Evolutionary conservation across 768 basidiomycete genomes (phyloP).

Genomic region (Russula griseocarnosa): DNA sequence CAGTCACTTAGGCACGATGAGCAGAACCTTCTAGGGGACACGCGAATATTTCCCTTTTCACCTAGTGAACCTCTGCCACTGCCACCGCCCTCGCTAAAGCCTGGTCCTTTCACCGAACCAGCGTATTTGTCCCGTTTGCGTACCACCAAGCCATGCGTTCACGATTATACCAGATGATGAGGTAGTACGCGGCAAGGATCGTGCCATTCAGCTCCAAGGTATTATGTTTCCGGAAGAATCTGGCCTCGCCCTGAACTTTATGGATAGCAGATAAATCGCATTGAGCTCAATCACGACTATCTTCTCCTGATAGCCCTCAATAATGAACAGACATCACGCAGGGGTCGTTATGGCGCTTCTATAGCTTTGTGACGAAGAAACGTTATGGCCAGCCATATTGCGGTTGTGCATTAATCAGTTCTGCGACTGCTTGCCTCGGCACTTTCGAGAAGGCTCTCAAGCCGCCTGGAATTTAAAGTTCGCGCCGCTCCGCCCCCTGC

Average conservation of each 20-base stretch:
- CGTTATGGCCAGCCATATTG: no score
- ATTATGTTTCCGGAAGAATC: constrained; percentile 41
- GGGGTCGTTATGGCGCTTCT: constrained; percentile 77
- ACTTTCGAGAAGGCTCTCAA: no score
- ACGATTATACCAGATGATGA: constrained; percentile 88
- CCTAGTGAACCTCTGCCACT: constrained; percentile 78
- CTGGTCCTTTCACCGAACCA: constrained; percentile 40
- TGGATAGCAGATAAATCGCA: not conserved
- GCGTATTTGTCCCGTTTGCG: constrained; percentile 63
- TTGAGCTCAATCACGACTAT: constrained; percentile 58
- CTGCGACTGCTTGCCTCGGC: no score
- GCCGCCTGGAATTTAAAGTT: no score
- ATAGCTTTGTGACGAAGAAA: constrained; percentile 28
- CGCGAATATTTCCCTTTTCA: constrained; percentile 61
- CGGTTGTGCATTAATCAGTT: no score
- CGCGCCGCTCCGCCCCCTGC: no score
- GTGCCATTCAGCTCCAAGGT: constrained; percentile 66
- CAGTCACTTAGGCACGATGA: not conserved
- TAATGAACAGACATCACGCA: constrained; percentile 87
- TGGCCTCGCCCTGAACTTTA: constrained; percentile 10
- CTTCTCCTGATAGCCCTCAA: constrained; percentile 80
- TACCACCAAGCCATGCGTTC: constrained; percentile 71
- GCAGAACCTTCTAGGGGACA: constrained; percentile 66
- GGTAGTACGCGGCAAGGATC: constrained; percentile 82
- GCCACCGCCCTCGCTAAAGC: constrained; percentile 54